Evolutionary conservation across 768 basidiomycete species (phyloP).

Genomic region (Butyriboletus loyo): DNA sequence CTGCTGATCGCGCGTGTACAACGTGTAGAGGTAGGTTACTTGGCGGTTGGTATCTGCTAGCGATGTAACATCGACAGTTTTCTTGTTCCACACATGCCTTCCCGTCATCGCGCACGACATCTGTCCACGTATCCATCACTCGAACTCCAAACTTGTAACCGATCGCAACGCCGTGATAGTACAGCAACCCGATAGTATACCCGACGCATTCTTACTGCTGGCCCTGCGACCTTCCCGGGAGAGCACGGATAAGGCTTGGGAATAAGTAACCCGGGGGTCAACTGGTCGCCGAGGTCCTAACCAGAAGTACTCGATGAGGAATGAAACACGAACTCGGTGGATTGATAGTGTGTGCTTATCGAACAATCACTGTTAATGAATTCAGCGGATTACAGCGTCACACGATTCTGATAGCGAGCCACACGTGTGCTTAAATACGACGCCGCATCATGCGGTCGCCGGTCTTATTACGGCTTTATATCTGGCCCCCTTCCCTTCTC

Average conservation of each 20-base stretch:
- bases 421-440: slow-evolving; percentile 2
- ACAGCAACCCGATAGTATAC: not conserved
- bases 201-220: not conserved
- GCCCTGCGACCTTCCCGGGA: not conserved
- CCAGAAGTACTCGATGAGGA: not conserved
- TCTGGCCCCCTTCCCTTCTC: not conserved
- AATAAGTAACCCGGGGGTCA: not conserved
- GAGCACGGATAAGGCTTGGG: not conserved
- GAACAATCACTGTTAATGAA: too few species aligned
- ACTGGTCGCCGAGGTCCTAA: not conserved
- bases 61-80: not conserved
- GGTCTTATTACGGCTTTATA: slow-evolving; percentile 1
- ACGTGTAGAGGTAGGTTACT: too few species aligned
- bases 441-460: slow-evolving; percentile 1
- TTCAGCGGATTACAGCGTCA: too few species aligned
- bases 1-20: not conserved
- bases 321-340: not conserved
- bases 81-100: too few species aligned
- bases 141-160: not conserved
- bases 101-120: too few species aligned
- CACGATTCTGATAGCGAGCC: not conserved
- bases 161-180: not conserved
- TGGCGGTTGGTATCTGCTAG: not conserved
- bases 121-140: too few species aligned
- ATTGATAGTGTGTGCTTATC: not conserved